A percentile compares a stretch with the other conserved stretches of the same genome.
Evolutionary conservation across 306 rosid genomes (phyloP).

Genomic region (Fragaria nilgerrensis): DNA sequence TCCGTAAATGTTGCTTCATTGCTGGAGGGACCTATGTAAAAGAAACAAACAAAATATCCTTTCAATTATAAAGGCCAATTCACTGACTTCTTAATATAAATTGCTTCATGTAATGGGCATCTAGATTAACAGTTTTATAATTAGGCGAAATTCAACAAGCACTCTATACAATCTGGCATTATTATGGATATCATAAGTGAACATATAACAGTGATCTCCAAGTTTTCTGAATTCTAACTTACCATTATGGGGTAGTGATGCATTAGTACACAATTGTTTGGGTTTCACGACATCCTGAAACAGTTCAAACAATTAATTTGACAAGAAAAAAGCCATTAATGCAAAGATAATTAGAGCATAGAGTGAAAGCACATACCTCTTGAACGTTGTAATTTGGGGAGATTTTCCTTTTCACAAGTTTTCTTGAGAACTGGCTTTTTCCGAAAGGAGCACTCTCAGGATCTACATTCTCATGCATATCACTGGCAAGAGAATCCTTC

Average conservation of each 20-base stretch:
- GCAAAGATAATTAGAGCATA: neutral
- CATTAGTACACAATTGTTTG: constrained; percentile 29
- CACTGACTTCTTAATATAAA: neutral
- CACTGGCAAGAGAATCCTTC: constrained; percentile 27
- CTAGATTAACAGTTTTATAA: neutral
- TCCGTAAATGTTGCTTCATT: constrained; percentile 26
- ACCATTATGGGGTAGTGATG: constrained; percentile 47
- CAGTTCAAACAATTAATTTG: constrained; percentile 21
- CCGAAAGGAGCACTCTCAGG: constrained; percentile 30
- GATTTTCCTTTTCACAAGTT: constrained; percentile 55
- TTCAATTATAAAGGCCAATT: neutral
- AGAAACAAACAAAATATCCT: constrained; percentile 11
- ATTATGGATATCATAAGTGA: neutral
- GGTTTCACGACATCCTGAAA: constrained; percentile 63
- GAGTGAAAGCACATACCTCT: constrained; percentile 44
- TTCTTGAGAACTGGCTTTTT: constrained; percentile 31
- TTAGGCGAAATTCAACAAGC: neutral
- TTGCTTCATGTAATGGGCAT: neutral
- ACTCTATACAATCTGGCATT: neutral
- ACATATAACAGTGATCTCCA: constrained; percentile 8
- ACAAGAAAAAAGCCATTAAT: constrained; percentile 18
- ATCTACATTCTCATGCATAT: constrained; percentile 25
- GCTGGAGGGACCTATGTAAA: constrained; percentile 34
- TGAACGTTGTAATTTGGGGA: constrained; percentile 42
- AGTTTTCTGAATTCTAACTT: constrained; percentile 15